Percentiles rank a stretch among this genome's conserved stretches.
phyloP scores from a whole-genome alignment of 352 stramenopile species.

The Phytophthora meadii region DNA sequence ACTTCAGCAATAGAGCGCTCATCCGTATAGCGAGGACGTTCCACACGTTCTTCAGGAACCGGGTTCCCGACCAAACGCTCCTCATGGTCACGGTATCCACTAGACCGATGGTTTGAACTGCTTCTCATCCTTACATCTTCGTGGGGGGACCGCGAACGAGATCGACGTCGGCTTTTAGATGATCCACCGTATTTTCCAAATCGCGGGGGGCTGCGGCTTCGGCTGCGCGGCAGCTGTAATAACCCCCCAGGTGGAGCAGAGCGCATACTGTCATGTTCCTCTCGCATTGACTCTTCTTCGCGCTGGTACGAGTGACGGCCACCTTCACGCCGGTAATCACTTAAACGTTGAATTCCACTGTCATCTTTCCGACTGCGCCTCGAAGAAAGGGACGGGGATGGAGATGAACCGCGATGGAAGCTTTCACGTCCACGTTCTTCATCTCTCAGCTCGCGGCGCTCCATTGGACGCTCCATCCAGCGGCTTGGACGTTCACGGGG shows the following conservation, averaged over 20 bases:
- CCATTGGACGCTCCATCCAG: conserved; percentile 28
- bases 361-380: conserved; percentile 35
- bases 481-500: conserved; percentile 35
- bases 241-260: conserved; percentile 27
- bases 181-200: conserved; percentile 37
- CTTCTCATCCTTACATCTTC: conserved; percentile 30
- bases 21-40: conserved; percentile 42
- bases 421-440: conserved; percentile 21
- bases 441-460: conserved; percentile 23
- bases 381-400: conserved; percentile 31
- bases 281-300: conserved; percentile 23
- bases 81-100: conserved; percentile 35
- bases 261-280: conserved; percentile 31
- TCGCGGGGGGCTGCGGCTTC: conserved; percentile 36
- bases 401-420: conserved; percentile 17
- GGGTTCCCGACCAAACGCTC: conserved; percentile 33
- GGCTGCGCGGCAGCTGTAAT: conserved; percentile 28
- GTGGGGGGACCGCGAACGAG: conserved; percentile 36
- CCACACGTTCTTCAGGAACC: conserved; percentile 23
- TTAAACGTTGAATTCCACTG: conserved; percentile 17
- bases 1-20: conserved; percentile 62
- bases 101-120: conserved; percentile 18
- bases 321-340: conserved; percentile 38
- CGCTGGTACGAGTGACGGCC: conserved; percentile 26
- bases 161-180: conserved; percentile 23